A percentile compares a stretch with the other conserved stretches of the same genome.
phyloP scores from a whole-genome alignment of 495 filamentous ascomycete species.

The Usnea hakonensis region DNA sequence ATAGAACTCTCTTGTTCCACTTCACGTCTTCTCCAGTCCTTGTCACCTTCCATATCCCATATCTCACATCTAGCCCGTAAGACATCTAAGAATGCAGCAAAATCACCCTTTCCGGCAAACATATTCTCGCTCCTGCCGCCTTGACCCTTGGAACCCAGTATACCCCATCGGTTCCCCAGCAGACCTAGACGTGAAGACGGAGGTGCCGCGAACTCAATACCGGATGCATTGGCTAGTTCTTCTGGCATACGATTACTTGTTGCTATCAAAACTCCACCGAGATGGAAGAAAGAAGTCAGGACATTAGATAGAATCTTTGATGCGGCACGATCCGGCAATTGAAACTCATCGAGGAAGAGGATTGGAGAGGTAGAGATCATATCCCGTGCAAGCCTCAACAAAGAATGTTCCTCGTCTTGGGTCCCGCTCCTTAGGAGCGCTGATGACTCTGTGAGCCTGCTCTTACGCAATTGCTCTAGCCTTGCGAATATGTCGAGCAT shows the following conservation, averaged over 20 bases:
- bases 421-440: background rate
- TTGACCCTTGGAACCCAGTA: constrained; percentile 31
- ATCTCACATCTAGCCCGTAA: constrained; percentile 61
- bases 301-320: constrained; percentile 64
- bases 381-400: constrained; percentile 60
- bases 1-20: constrained; percentile 19
- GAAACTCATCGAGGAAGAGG: constrained; percentile 67
- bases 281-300: constrained; percentile 63
- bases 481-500: constrained; percentile 61
- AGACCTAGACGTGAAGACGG: constrained; percentile 37
- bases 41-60: constrained; percentile 61
- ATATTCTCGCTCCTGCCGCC: constrained; percentile 28
- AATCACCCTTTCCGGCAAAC: constrained; percentile 52
- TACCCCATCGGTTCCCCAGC: constrained; percentile 37
- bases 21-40: constrained; percentile 56
- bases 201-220: constrained; percentile 48
- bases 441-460: constrained; percentile 19
- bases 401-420: constrained; percentile 47
- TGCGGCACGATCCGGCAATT: constrained; percentile 60
- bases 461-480: constrained; percentile 50
- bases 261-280: constrained; percentile 64
- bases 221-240: constrained; percentile 60
- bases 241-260: constrained; percentile 70
- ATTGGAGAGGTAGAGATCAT: constrained; percentile 59
- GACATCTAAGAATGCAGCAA: constrained; percentile 58